Base-by-base conservation (phyloP, 2,329 filamentous ascomycete genomes). In the Claviceps cyperi region DNA sequence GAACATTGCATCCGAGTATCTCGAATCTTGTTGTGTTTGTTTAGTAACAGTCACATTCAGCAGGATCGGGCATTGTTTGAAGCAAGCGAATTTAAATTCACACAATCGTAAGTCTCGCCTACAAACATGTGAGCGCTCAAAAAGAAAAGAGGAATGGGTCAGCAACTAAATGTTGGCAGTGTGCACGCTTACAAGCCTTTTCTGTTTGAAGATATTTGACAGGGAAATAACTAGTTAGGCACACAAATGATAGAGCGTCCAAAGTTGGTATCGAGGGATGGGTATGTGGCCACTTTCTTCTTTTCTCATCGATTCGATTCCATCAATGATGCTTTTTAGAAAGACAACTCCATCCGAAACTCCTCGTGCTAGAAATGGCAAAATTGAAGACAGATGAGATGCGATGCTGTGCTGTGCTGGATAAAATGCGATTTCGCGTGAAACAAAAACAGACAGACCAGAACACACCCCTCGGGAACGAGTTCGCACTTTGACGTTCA, bases 371-470 rank as follows among this genome's bases (percentile, higher is more conserved):
- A 38, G 35, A 45, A 45, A 28, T 28, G 8, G 28, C n/a, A 45
- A 24, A 46, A 46, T 37, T 22, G 5, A 46, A 17, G 15, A 2
- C 2, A 24, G 17, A 19, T 59, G 57, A 57, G 53, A 58, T 60
- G 55, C 41, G 37, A 39, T 50, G 24, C 32, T 5, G 50, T 47
- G 48, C 48, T 43, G 37, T 24, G 22, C 4, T 43, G 22, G n/a
- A 24, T 3, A n/a, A 39, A 17, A n/a, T n/a, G 7, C 15, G 14
- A 3, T 39, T 7, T n/a, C 6, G n/a, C n/a, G 37, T n/a, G 14
- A 39, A 8, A 17, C 37, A 13, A 24, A 43, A 13, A 15, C 21
- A n/a, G 6, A 43, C 14, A 13, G 21, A 2, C 40, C 8, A 35
- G 36, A 48, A 4, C 1, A 4, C 28, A 11, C 13, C 24, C 19